A percentile compares a stretch with the other conserved stretches of the same genome.
Conservation (phyloP, 129 eudicot genomes). For the Helianthus annuus region HanXRQr2.0-SUNRISE NC_035440.2:148618615-148619114, state of each 20-base stretch:
- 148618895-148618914: conserved; percentile 46
- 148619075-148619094: no score
- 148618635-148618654: conserved; percentile 56
- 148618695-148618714: conserved; percentile 52
- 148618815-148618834: conserved; percentile 34
- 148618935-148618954: conserved; percentile 33
- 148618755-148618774: conserved; percentile 48
- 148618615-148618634: conserved; percentile 44
- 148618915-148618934: conserved; percentile 33
- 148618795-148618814: conserved; percentile 48
- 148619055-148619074: not conserved
- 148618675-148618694: conserved; percentile 40
- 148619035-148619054: conserved; percentile 1
- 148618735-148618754: conserved; percentile 52
- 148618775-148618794: conserved; percentile 54
- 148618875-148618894: conserved; percentile 39
- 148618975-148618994: conserved; percentile 47
- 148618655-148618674: conserved; percentile 42
- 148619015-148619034: conserved; percentile 13
- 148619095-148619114: no score
- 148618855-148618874: conserved; percentile 32
- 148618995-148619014: conserved; percentile 34
- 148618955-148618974: conserved; percentile 33
- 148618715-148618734: conserved; percentile 54
- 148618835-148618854: conserved; percentile 44